phyloP scores from a whole-genome alignment of 805 yeast genomes.

The Metschnikowia noctiluminum region DNA sequence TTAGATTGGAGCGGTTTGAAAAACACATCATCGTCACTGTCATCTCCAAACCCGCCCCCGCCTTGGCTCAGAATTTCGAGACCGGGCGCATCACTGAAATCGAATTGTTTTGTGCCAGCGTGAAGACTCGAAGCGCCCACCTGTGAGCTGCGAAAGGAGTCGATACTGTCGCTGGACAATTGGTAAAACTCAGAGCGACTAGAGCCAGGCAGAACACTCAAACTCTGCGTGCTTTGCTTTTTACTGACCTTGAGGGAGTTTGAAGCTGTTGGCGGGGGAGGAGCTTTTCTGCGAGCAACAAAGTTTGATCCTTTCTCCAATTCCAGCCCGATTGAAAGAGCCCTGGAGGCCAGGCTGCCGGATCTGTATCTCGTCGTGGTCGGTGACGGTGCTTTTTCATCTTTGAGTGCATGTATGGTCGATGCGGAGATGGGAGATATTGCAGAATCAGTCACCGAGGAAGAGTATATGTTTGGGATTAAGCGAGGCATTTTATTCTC shows the following conservation, averaged over 20 bases:
- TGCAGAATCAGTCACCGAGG: slow-evolving; percentile 16
- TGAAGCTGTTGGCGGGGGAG: slow-evolving; percentile 54
- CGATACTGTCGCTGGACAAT: slow-evolving; percentile 11
- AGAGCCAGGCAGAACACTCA: slow-evolving; percentile 6
- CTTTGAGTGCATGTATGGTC: slow-evolving; percentile 28
- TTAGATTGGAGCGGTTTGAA: slow-evolving; percentile 9
- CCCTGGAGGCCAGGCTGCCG: not conserved
- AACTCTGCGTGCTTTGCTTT: slow-evolving; percentile 13
- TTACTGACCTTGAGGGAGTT: slow-evolving; percentile 15
- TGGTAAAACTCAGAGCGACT: slow-evolving; percentile 7
- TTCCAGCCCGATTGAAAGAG: slow-evolving; percentile 11
- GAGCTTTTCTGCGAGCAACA: slow-evolving; percentile 69
- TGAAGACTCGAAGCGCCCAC: slow-evolving; percentile 23
- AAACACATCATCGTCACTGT: slow-evolving; percentile 12
- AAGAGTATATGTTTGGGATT: slow-evolving; percentile 20
- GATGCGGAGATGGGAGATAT: slow-evolving; percentile 37
- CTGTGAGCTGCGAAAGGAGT: slow-evolving; percentile 12
- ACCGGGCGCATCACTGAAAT: slow-evolving; percentile 70
- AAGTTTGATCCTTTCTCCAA: slow-evolving; percentile 28
- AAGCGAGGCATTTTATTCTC: slow-evolving; percentile 42
- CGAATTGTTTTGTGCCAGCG: slow-evolving; percentile 61
- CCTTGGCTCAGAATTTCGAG: slow-evolving; percentile 2
- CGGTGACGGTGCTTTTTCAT: slow-evolving; percentile 12
- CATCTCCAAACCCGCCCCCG: not conserved
- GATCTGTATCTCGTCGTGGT: not conserved